Conservation (phyloP, 2,329 filamentous ascomycete species). For the Paraconiothyrium sp. region DNA sequence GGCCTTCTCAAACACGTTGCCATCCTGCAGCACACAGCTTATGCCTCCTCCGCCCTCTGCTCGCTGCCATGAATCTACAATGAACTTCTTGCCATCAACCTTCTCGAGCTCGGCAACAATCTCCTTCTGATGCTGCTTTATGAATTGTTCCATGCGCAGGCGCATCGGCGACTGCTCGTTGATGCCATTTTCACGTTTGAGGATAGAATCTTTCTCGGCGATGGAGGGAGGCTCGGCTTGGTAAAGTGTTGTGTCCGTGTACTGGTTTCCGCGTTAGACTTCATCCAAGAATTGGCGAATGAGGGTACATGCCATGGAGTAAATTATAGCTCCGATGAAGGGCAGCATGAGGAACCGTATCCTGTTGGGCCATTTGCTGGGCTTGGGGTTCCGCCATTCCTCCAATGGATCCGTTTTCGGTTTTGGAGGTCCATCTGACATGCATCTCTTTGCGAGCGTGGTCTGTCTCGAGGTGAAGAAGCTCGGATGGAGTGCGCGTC, state of each 20-base stretch:
- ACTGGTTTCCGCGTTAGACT: slow-evolving; percentile 23
- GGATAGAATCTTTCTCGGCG: slow-evolving; percentile 82
- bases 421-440: slow-evolving; percentile 32
- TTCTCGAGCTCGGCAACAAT: slow-evolving; percentile 86
- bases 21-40: slow-evolving; percentile 93
- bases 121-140: slow-evolving; percentile 88
- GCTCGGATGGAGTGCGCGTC: slow-evolving; percentile 30
- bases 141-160: slow-evolving; percentile 95
- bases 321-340: slow-evolving; percentile 63
- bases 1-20: slow-evolving; percentile 97
- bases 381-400: slow-evolving; percentile 46
- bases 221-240: slow-evolving; percentile 72
- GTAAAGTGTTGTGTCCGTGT: slow-evolving; percentile 49
- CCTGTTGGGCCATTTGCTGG: slow-evolving; percentile 52
- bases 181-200: slow-evolving; percentile 80
- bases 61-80: slow-evolving; percentile 84
- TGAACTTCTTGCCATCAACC: slow-evolving; percentile 85
- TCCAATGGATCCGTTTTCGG: slow-evolving; percentile 41
- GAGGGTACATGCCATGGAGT: slow-evolving; percentile 64
- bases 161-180: slow-evolving; percentile 89
- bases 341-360: slow-evolving; percentile 59
- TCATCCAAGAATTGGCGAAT: neutral
- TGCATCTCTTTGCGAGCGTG: slow-evolving; percentile 27
- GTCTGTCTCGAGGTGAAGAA: slow-evolving; percentile 26
- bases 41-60: slow-evolving; percentile 91